phyloP scores from a whole-genome alignment of 768 basidiomycete genomes.

The Tremella yokohamensis region DNA sequence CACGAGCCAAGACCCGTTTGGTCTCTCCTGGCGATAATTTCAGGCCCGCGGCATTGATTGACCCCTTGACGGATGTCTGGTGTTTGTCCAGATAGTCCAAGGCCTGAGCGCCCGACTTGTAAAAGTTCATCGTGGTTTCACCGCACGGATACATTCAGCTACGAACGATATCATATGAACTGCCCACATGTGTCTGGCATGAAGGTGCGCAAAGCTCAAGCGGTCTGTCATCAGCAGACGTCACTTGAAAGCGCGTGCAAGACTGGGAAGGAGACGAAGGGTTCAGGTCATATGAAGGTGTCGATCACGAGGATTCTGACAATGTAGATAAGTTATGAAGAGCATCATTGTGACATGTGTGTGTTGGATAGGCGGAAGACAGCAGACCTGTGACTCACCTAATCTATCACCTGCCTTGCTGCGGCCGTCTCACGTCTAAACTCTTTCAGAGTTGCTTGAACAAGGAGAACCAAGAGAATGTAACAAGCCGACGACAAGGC shows the following conservation, averaged over 20 bases:
- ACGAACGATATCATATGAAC: constrained; percentile 3
- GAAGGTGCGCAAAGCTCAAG: background rate
- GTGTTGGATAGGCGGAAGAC: too few relatives aligned
- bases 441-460: too few relatives aligned
- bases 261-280: background rate
- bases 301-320: constrained; percentile 40
- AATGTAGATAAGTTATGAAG: constrained; percentile 51
- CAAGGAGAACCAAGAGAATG: too few relatives aligned
- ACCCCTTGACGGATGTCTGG: constrained; percentile 86
- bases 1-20: constrained; percentile 49
- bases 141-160: constrained; percentile 1
- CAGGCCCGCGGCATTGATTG: constrained; percentile 59
- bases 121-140: constrained; percentile 80
- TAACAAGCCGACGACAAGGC: too few relatives aligned
- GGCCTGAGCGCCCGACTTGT: constrained; percentile 79
- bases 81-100: constrained; percentile 82
- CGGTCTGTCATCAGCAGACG: background rate
- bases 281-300: constrained; percentile 22
- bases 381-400: too few relatives aligned
- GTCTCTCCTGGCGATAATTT: constrained; percentile 35
- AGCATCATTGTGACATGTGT: constrained; percentile 2
- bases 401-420: too few relatives aligned
- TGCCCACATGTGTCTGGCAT: background rate
- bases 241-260: background rate
- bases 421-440: too few relatives aligned